These are phyloP conservation scores for Penicillium waksmanii DNA, from an alignment of 495 filamentous ascomycete species.

Conservation along the genomic window DNA sequence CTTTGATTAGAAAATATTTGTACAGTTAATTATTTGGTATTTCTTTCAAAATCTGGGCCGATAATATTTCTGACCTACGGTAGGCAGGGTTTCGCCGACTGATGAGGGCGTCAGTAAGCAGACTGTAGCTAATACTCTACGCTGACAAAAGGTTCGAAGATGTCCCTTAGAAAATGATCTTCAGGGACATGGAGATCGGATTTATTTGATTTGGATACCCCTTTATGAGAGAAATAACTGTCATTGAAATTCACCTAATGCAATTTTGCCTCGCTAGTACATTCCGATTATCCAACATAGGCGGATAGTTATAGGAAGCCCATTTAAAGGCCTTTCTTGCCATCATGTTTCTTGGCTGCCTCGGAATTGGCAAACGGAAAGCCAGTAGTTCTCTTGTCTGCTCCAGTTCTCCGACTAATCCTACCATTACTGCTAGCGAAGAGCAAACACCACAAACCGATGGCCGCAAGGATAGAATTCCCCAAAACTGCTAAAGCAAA, in stretches of 20 bases:
- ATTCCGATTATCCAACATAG: slow-evolving; percentile 11
- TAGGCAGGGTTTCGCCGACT: too few relatives aligned
- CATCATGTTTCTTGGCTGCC: slow-evolving; percentile 60
- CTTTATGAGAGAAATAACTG: too few relatives aligned
- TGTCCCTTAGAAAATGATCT: too few relatives aligned
- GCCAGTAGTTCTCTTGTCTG: slow-evolving; percentile 76
- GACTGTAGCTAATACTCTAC: too few relatives aligned
- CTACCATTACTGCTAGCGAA: slow-evolving; percentile 68
- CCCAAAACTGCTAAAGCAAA: slow-evolving; percentile 59
- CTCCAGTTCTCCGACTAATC: slow-evolving; percentile 72
- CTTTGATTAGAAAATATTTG: not conserved
- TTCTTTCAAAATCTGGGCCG: too few relatives aligned
- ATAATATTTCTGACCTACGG: too few relatives aligned
- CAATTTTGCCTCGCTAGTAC: not conserved
- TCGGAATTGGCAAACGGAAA: slow-evolving; percentile 68
- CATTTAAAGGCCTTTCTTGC: slow-evolving; percentile 38
- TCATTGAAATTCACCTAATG: not conserved
- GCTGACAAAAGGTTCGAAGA: too few relatives aligned
- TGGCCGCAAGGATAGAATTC: slow-evolving; percentile 55
- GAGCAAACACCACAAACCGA: slow-evolving; percentile 75
- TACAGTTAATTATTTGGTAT: too few relatives aligned
- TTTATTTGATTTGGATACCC: too few relatives aligned
- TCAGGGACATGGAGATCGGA: too few relatives aligned
- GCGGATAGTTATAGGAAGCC: not conserved
- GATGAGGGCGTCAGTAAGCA: too few relatives aligned